Base-by-base conservation (phyloP, 148 eudicot genomes). In the Vaccinium vitisidaea region DNA sequence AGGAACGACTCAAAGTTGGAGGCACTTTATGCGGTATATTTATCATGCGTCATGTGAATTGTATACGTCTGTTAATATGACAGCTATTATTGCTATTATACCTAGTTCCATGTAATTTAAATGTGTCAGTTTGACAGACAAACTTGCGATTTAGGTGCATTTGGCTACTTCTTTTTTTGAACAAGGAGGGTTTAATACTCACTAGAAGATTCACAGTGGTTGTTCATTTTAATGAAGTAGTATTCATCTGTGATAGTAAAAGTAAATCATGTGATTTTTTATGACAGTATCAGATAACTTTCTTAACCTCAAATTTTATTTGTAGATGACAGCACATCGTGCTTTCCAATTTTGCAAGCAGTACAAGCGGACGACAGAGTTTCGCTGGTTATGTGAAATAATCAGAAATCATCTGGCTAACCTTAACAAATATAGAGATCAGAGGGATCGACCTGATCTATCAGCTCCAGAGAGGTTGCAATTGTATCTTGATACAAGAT, bases 341-440 rank as follows among this genome's bases (percentile, higher is more conserved):
- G 98, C 99, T 84, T 97, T 97, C 87, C 98, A 95, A 84, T 97
- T 96, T 85, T 96, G 99, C 91, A 96, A 96, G 92, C 98, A 96
- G 88, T 96, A 96, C 92, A 96, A 94, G 74, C 92, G 98, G 63
- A 92, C 94, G 25, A 96, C 99, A 8, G 99, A 96, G 82, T 94
- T 96, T 70, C 95, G 99, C 52, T 88, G 99, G 84, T 91, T 96
- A 32, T 95, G 98, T 88, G 99, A 95, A 90, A 96, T 96, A 32
- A 96, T 96, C 67, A 87, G 98, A 80, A 96, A 96, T 75, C 99
- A 96, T 88, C 90, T 96, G 55, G 87, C 94, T 9, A 96, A 96
- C 85, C 92, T 96, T 48, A 94, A 94, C 90, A 96, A 95, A 86
- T 96, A 92, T 77, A 91, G 94, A 86, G 99, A 96, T 84, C 99